These are phyloP conservation scores for Colletotrichum viniferum DNA, from an alignment of 2,329 filamentous ascomycete species.

Conservation along the genomic window DNA sequence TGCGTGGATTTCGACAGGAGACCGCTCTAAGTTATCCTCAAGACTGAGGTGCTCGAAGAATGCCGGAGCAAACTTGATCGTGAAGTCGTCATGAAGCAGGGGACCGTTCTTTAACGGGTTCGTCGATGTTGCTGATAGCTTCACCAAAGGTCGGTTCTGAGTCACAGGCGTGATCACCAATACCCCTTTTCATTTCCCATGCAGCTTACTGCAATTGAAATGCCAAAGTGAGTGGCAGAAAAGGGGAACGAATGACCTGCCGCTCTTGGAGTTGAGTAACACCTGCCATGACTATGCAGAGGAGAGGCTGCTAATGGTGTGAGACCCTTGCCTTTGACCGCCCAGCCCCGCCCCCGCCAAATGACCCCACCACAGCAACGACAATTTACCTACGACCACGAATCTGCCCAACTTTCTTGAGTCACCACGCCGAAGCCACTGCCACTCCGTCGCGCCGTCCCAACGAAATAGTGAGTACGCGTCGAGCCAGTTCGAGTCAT, in stretches of 20 bases:
- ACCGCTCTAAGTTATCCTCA: neutral
- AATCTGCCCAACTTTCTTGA: slow-evolving; percentile 8
- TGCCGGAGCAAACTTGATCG: neutral
- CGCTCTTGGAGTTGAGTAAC: neutral
- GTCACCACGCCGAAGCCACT: slow-evolving; percentile 13
- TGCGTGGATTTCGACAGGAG: neutral
- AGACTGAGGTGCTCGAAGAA: neutral
- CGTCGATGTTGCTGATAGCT: neutral
- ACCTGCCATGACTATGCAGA: neutral
- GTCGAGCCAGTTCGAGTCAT: neutral
- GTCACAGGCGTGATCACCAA: neutral
- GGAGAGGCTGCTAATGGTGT: neutral
- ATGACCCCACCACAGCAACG: slow-evolving; percentile 19
- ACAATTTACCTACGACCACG: slow-evolving; percentile 15
- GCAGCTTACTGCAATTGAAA: neutral
- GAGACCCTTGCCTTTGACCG: slow-evolving; percentile 17
- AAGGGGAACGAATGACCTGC: neutral
- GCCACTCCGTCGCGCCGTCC: neutral
- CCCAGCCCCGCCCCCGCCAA: slow-evolving; percentile 22
- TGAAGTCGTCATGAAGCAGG: neutral
- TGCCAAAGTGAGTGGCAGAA: neutral
- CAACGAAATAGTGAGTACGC: slow-evolving; percentile 5
- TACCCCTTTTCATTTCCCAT: neutral
- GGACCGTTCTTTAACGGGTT: neutral
- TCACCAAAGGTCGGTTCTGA: neutral